Percentiles rank a stretch among this genome's conserved stretches.
Evolutionary conservation across 306 rosid species (phyloP).

Genomic region (Cercis canadensis): DNA sequence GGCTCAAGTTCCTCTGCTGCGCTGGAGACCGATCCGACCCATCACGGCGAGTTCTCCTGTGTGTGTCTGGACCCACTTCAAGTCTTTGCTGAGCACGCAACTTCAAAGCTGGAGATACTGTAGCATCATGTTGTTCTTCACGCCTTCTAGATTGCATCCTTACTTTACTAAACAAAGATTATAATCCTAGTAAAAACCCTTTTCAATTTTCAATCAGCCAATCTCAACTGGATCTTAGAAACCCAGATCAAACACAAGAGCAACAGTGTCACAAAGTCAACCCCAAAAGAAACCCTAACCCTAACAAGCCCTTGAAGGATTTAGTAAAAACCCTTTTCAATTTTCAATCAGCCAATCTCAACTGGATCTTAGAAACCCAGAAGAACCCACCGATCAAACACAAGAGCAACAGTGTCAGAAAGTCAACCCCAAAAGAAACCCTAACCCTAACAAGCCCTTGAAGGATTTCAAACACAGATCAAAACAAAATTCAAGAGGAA

Average conservation of each 20-base stretch:
- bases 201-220: background rate
- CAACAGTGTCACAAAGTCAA: background rate
- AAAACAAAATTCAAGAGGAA: constrained; percentile 28
- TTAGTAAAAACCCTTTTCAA: background rate
- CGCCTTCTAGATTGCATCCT: constrained; percentile 67
- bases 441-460: constrained; percentile 43
- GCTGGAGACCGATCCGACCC: constrained; percentile 45
- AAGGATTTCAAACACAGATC: constrained; percentile 37
- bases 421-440: constrained; percentile 22
- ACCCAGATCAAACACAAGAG: constrained; percentile 33
- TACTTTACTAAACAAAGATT: constrained; percentile 35
- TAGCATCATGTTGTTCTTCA: constrained; percentile 44
- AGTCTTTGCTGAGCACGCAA: constrained; percentile 46
- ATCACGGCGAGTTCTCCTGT: constrained; percentile 42
- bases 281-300: constrained; percentile 43
- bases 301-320: constrained; percentile 33
- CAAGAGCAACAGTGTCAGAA: constrained; percentile 6
- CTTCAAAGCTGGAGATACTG: constrained; percentile 46
- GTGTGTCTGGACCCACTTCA: constrained; percentile 45
- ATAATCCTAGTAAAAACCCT: constrained; percentile 30
- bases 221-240: constrained; percentile 1
- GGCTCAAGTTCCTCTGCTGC: constrained; percentile 62
- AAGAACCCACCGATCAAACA: constrained; percentile 28
- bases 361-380: constrained; percentile 13
- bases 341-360: constrained; percentile 3